Conservation (phyloP, 768 basidiomycete genomes). For the Boletus coccyginus region DNA sequence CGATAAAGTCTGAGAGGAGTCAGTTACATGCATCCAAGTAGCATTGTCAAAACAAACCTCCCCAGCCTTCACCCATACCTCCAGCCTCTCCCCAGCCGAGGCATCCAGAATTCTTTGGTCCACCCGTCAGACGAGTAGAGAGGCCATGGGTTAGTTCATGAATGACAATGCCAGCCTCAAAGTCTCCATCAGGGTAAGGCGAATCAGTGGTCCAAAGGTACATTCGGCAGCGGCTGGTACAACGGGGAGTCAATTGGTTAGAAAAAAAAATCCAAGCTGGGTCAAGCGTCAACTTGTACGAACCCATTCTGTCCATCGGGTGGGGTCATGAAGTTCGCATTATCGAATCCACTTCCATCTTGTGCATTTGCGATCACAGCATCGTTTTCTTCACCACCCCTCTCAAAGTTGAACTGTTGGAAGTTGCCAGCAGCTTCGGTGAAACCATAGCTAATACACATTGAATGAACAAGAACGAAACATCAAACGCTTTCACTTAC, state of each 20-base stretch:
- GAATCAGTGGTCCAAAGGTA: constrained; percentile 91
- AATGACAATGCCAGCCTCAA: constrained; percentile 96
- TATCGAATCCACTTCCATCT: constrained; percentile 91
- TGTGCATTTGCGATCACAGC: constrained; percentile 94
- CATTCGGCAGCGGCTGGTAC: constrained; percentile 76
- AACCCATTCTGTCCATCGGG: constrained; percentile 79
- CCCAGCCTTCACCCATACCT: constrained; percentile 99
- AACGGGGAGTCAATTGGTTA: background rate
- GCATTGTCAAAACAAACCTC: constrained; percentile 41
- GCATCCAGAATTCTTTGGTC: constrained; percentile 88
- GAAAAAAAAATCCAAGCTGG: background rate
- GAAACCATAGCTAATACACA: constrained; percentile 72
- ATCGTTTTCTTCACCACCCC: constrained; percentile 83
- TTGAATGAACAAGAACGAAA: background rate
- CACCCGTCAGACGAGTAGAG: constrained; percentile 92
- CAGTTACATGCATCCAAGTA: background rate
- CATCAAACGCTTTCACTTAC: constrained; percentile 21
- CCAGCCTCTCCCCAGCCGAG: constrained; percentile 95
- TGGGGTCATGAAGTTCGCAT: constrained; percentile 88
- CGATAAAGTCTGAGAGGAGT: constrained; percentile 62
- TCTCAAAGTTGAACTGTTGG: constrained; percentile 96
- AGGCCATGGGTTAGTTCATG: constrained; percentile 88
- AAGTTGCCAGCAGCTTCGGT: constrained; percentile 92
- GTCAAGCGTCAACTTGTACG: constrained; percentile 2
- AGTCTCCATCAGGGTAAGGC: constrained; percentile 92